These are phyloP conservation scores for Phytophthora fragariaefolia DNA, from an alignment of 352 stramenopile species.

Conservation along the genomic window DNA sequence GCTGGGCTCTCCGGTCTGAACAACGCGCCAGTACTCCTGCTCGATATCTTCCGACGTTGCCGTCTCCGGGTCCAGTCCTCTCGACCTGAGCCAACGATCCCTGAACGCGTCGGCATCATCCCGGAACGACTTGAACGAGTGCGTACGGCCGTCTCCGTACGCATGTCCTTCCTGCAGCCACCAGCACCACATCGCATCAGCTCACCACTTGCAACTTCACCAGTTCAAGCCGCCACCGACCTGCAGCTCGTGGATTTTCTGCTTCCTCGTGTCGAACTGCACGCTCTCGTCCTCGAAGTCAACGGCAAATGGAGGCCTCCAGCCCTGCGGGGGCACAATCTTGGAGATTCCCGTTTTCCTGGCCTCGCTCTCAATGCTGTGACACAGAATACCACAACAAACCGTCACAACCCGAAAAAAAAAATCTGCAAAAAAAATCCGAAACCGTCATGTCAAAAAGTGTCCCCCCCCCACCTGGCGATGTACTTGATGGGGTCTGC, in stretches of 20 bases:
- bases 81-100: constrained; percentile 53
- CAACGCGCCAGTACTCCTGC: constrained; percentile 89
- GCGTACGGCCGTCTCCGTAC: constrained; percentile 61
- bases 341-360: constrained; percentile 95
- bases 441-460: constrained; percentile 2
- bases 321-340: constrained; percentile 97
- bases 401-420: too few species aligned
- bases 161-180: constrained; percentile 61
- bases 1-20: constrained; percentile 59
- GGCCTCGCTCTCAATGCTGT: constrained; percentile 71
- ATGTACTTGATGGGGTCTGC: constrained; percentile 91
- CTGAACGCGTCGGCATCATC: constrained; percentile 63
- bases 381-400: too few species aligned
- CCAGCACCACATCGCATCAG: neutral
- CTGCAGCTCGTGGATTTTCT: constrained; percentile 91
- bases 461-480: constrained; percentile 43
- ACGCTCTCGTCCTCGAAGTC: constrained; percentile 60
- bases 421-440: too few species aligned
- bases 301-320: constrained; percentile 85
- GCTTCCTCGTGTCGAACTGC: constrained; percentile 93
- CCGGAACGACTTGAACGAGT: constrained; percentile 79
- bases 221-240: too few species aligned
- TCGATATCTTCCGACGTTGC: constrained; percentile 79
- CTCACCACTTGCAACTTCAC: neutral
- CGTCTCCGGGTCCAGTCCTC: constrained; percentile 44